phyloP scores from a whole-genome alignment of 2,329 filamentous ascomycete species.

The Delphinella strobiligena region DNA sequence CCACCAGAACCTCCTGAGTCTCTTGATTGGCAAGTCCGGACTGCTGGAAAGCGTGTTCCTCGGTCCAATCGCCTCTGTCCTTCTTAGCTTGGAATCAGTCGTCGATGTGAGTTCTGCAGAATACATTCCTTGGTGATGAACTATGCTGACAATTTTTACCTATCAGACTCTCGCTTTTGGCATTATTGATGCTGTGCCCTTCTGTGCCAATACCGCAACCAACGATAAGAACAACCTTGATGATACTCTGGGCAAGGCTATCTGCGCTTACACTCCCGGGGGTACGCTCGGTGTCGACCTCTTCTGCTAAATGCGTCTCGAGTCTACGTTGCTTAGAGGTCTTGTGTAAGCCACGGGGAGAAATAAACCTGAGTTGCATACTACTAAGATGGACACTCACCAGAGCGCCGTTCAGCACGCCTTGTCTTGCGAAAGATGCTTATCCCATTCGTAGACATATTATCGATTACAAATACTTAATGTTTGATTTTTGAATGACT shows the following conservation, averaged over 20 bases:
- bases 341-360: no score
- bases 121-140: background rate
- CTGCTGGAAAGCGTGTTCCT: slow-evolving; percentile 17
- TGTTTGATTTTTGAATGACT: no score
- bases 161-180: slow-evolving; percentile 6
- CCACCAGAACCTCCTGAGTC: slow-evolving; percentile 23
- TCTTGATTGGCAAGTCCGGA: slow-evolving; percentile 25
- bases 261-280: slow-evolving; percentile 10
- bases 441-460: no score
- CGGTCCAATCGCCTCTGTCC: slow-evolving; percentile 17
- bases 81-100: slow-evolving; percentile 11
- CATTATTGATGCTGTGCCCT: slow-evolving; percentile 6
- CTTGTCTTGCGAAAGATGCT: no score
- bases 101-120: slow-evolving; percentile 1
- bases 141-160: background rate
- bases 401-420: no score
- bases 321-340: no score
- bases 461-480: no score
- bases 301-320: slow-evolving; percentile 11
- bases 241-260: slow-evolving; percentile 5
- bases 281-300: slow-evolving; percentile 7
- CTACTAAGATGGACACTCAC: no score
- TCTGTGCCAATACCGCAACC: slow-evolving; percentile 4
- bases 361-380: no score
- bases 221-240: slow-evolving; percentile 5